Evolutionary conservation across 805 yeast species (phyloP).

Genomic region (Yamadazyma endophytica): DNA sequence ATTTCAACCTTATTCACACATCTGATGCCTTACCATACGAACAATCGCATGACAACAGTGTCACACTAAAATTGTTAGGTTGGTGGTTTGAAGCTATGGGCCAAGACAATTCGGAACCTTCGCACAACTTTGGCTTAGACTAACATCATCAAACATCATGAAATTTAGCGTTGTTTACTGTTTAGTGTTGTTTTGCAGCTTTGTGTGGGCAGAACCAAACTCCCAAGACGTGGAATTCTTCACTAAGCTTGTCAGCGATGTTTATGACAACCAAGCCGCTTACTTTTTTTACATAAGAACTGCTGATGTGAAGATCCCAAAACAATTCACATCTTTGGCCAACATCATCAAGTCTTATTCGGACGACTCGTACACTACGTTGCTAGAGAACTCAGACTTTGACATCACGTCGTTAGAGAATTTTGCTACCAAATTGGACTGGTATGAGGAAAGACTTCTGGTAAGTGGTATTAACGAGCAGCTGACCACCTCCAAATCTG

Average conservation of each 20-base stretch:
- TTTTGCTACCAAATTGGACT: slow-evolving; percentile 35
- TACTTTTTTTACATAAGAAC: slow-evolving; percentile 25
- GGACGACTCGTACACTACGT: slow-evolving; percentile 36
- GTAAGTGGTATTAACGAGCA: slow-evolving; percentile 7
- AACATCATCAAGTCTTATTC: slow-evolving; percentile 24
- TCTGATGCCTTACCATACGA: no score
- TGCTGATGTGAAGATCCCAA: slow-evolving; percentile 21
- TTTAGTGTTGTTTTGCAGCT: no score
- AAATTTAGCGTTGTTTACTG: no score
- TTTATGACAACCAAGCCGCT: slow-evolving; percentile 17
- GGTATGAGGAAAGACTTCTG: slow-evolving; percentile 23
- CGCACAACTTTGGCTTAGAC: no score
- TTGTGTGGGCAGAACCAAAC: no score
- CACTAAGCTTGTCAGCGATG: slow-evolving; percentile 35
- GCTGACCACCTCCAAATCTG: not conserved
- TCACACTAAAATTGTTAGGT: no score
- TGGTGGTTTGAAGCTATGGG: no score
- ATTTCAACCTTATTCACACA: no score
- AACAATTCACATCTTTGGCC: slow-evolving; percentile 25
- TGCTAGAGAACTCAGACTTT: slow-evolving; percentile 21
- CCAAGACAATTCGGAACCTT: no score
- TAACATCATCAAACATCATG: no score
- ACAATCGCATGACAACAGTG: no score
- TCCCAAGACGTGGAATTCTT: slow-evolving; percentile 26
- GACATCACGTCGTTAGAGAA: slow-evolving; percentile 20